Evolutionary conservation across 805 yeast species (phyloP), one percentile per base, ranked within the genome.

Genomic region (Saturnispora sekii): DNA sequence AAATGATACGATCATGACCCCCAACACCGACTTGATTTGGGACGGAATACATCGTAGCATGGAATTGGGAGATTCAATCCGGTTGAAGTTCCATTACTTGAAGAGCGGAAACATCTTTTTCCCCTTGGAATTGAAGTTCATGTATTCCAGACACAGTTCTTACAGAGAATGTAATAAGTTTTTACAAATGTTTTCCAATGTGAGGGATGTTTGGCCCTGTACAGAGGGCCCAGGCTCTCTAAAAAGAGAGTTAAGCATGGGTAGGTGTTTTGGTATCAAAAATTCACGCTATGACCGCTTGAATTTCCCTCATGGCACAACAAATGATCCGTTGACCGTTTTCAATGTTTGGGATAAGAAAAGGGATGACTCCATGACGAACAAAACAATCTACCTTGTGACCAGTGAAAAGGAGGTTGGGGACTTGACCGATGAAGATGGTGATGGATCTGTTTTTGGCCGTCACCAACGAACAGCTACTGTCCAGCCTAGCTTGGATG

Each of bases 61-160:
- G 14, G 30, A 31, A 11, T 15, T 14, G 21, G 14, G 21, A 5
- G 42, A 40, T 5, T 40, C 35, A 6, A 38, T 38, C 31, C 10
- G 34, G 17, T 15, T 38, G 40, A 29, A 39, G 29, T 43, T n/a
- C 11, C 15, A 40, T 18, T 35, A 43, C 9, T 11, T 14, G 11
- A 30, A 18, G 8, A 9, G 28, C 6, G n/a, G 33, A 4, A 16
- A 37, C 12, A 12, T 17, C 3, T 40, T 45, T 14, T 32, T 48
- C 2, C 55, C 57, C 12, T 14, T 28, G 16, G 35, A 38, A 10
- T 30, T 52, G 3, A 38, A 39, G 32, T 51, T 45, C 32, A 35
- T 54, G 14, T 49, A 48, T 41, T 49, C 54, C 3, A 45, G 57
- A 18, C 57, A 54, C 21, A 53, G 56, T 26, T 47, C 54, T 1